phyloP scores from a whole-genome alignment of 78 protist species.

The Dictyostelium capitatum region DNA sequence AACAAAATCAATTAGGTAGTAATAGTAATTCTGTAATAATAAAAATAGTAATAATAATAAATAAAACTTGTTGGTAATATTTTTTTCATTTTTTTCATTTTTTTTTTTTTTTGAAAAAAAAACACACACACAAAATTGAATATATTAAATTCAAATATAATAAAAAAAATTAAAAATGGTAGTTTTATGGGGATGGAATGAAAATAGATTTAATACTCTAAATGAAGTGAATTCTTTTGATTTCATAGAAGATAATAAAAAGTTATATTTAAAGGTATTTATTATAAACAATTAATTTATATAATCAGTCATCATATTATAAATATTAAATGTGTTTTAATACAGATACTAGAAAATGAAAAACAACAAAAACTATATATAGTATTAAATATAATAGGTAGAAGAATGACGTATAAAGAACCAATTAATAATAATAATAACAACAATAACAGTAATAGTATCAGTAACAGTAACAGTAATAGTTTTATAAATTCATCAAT shows the following conservation, averaged over 20 bases:
- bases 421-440: neutral
- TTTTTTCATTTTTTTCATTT: too few species aligned
- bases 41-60: too few species aligned
- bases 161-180: neutral
- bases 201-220: constrained; percentile 7
- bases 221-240: neutral
- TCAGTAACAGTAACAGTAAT: neutral
- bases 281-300: neutral
- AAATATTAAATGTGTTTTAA: neutral
- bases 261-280: constrained; percentile 19
- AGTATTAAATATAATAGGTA: constrained; percentile 10
- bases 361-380: neutral
- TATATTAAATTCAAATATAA: neutral
- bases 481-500: neutral
- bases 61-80: too few species aligned
- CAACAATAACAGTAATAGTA: neutral
- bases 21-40: too few species aligned
- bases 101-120: neutral
- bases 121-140: neutral
- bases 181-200: constrained; percentile 16
- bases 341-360: constrained; percentile 6
- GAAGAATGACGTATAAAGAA: neutral
- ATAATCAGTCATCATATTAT: neutral
- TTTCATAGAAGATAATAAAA: constrained; percentile 23
- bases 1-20: too few species aligned